These are phyloP conservation scores for Exophiala viscosa DNA, from an alignment of 2,329 filamentous ascomycete species.

Conservation along the genomic window DNA sequence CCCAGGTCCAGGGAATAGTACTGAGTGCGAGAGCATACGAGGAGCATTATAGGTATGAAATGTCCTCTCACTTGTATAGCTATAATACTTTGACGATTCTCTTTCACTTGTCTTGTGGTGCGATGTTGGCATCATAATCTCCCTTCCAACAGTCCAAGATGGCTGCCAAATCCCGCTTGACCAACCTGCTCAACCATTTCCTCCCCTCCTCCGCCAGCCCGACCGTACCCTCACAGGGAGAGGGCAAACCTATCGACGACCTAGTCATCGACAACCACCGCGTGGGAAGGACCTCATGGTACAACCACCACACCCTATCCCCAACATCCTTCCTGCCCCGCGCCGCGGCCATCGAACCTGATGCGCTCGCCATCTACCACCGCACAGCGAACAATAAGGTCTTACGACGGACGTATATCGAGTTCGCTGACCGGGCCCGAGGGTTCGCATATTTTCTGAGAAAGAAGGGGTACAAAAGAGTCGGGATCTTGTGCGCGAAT, in stretches of 20 bases:
- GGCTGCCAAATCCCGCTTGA: slow-evolving; percentile 62
- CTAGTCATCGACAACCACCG: slow-evolving; percentile 42
- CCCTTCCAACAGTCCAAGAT: slow-evolving; percentile 47
- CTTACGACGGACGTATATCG: slow-evolving; percentile 71
- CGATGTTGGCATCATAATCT: not conserved
- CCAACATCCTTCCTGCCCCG: slow-evolving; percentile 84
- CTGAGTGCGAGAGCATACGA: too few relatives aligned
- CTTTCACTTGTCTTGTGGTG: too few relatives aligned
- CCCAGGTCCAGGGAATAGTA: too few relatives aligned
- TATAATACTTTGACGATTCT: too few relatives aligned
- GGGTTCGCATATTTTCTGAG: slow-evolving; percentile 84
- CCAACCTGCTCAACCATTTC: slow-evolving; percentile 49
- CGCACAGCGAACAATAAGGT: slow-evolving; percentile 71
- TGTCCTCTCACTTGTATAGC: too few relatives aligned
- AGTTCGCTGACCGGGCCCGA: slow-evolving; percentile 78
- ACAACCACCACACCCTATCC: slow-evolving; percentile 72
- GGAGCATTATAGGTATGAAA: too few relatives aligned
- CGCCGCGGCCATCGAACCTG: slow-evolving; percentile 81
- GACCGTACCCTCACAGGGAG: slow-evolving; percentile 15
- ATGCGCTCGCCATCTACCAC: slow-evolving; percentile 81
- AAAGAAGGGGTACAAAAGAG: slow-evolving; percentile 67
- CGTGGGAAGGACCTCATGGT: slow-evolving; percentile 41
- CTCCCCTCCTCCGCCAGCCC: slow-evolving; percentile 31
- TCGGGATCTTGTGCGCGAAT: slow-evolving; percentile 86
- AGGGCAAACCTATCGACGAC: slow-evolving; percentile 28